phyloP scores from a whole-genome alignment of 805 yeast genomes.

The Ogataea zsoltii region DNA sequence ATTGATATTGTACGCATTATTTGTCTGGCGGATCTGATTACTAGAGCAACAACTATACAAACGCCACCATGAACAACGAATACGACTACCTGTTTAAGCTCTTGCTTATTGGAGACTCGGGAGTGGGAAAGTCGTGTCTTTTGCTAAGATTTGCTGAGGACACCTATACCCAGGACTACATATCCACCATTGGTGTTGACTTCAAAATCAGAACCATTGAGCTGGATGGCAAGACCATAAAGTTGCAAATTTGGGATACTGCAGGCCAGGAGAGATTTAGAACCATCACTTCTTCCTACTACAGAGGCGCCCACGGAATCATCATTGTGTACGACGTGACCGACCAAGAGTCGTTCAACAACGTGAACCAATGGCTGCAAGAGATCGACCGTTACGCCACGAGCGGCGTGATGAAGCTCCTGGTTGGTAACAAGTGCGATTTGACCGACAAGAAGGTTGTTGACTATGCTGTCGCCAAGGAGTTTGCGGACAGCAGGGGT shows the following conservation, averaged over 20 bases:
- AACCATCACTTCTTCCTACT: constrained; percentile 95
- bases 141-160: constrained; percentile 95
- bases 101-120: constrained; percentile 95
- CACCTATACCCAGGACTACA: constrained; percentile 94
- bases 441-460: constrained; percentile 91
- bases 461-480: constrained; percentile 94
- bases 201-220: constrained; percentile 88
- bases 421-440: constrained; percentile 97
- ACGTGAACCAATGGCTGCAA: constrained; percentile 97
- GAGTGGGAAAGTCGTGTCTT: constrained; percentile 97
- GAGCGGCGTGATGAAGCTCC: constrained; percentile 91
- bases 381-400: constrained; percentile 98
- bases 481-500: constrained; percentile 92
- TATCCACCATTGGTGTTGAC: constrained; percentile 97
- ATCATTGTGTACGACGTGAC: constrained; percentile 98
- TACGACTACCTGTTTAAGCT: constrained; percentile 97
- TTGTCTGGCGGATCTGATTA: no score
- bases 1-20: no score
- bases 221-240: constrained; percentile 94
- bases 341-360: constrained; percentile 93
- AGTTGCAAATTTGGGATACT: constrained; percentile 98
- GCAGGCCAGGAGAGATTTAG: constrained; percentile 99
- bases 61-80: constrained; percentile 70
- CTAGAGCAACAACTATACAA: background rate
- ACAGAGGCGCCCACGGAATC: constrained; percentile 98